Base-by-base conservation (phyloP, 2,329 filamentous ascomycete genomes). In the Colletotrichum graminicola region DNA sequence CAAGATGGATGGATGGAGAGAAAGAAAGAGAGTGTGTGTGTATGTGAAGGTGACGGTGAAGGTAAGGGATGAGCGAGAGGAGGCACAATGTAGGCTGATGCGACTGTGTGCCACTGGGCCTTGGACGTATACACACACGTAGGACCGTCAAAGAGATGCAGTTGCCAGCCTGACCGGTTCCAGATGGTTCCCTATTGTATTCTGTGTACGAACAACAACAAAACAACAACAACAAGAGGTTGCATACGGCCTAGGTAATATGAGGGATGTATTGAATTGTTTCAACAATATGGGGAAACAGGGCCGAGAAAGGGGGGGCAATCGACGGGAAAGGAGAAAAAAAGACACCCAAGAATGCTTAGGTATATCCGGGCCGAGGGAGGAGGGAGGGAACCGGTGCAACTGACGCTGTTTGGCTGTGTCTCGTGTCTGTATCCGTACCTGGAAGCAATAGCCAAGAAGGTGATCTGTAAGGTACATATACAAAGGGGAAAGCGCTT, bases 381-480 rank as follows among this genome's bases (percentile, higher is more conserved):
- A 47, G 39, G 39, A 41, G 32, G 23, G 14, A 36, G 43, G 59
- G 12, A 39, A 43, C 29, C 29, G 21, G 59, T 26, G 41, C 56
- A 60, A 60, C 39, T 45, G 16, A 45, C 7, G n/a, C 12, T 57
- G 54, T 23, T 56, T 23, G 34, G 34, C 11, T 23, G 21, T 39
- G 54, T 36, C 34, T 32, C 18, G 59, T 62, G 45, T 36, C 49
- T 55, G n/a, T n/a, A n/a, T n/a, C n/a, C n/a, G 66, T 64, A 68
- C 66, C 52, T 45, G 36, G n/a, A 39, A 43, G 10, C 61, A 29
- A 12, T 21, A 47, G 52, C 52, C 43, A 65, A 68, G 62, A 39
- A 47, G n/a, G 36, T 34, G 45, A 68, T 45, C 21, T 65, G 61
- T 26, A 69, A 65, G 66, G 66, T 69, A 65, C 62, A 65, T 54